These are phyloP conservation scores for Spatholobus suberectus DNA, from an alignment of 306 rosid species.

Conservation along the genomic window DNA sequence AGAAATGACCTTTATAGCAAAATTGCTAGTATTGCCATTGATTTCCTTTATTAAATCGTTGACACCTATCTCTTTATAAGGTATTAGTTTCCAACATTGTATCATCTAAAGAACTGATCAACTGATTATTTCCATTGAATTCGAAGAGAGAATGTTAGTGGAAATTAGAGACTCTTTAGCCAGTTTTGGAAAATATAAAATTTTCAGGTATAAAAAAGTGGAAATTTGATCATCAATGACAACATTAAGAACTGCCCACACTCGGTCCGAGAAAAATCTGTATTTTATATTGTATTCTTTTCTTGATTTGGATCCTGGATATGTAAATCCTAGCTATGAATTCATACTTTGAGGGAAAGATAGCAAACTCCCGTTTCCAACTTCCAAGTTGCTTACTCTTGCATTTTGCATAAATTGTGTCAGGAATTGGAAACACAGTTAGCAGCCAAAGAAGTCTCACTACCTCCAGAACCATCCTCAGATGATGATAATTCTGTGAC, in stretches of 20 bases:
- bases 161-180: background rate
- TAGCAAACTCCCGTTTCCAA: background rate
- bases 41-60: background rate
- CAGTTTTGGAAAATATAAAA: background rate
- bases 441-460: slow-evolving; percentile 77
- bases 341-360: background rate
- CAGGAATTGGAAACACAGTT: slow-evolving; percentile 88
- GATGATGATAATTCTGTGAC: slow-evolving; percentile 79
- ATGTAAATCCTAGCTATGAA: background rate
- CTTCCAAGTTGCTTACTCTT: slow-evolving; percentile 37
- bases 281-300: background rate
- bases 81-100: background rate
- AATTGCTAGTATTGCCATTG: background rate
- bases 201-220: background rate
- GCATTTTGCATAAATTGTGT: slow-evolving; percentile 37
- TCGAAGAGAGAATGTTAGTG: background rate
- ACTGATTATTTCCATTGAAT: background rate
- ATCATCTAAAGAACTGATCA: background rate
- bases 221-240: background rate
- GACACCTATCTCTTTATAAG: background rate
- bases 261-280: background rate
- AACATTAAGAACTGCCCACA: background rate
- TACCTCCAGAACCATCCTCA: slow-evolving; percentile 82
- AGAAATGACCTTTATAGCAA: background rate
- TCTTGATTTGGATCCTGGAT: background rate